Base-by-base conservation (phyloP, 768 basidiomycete genomes). In the Collybiopsis luxurians region DNA sequence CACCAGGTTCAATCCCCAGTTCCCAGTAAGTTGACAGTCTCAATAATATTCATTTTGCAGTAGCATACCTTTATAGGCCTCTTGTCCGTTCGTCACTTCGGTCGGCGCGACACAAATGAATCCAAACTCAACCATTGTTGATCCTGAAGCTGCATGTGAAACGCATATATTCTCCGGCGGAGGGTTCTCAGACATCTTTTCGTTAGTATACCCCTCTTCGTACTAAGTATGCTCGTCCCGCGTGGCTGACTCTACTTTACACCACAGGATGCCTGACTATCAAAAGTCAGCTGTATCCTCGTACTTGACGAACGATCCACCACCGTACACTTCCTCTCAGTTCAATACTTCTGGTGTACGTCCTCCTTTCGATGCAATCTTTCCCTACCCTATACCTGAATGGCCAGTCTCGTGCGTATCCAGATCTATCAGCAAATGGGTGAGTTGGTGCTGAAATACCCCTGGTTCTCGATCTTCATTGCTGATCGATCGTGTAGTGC, bases 71-170 rank as follows among this genome's bases (percentile, higher is more conserved):
- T 4, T 17, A 6, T 40, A 75, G 74, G 67, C 67, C 0, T 73
- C 76, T 0, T 82, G 80, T 59, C 79, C 80, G 0, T 81, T 74
- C 52, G 66, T 82, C 24, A 81, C 81, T 23, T 73, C 81, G 5
- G 77, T 82, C 38, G 81, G 81, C 12, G 78, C 75, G 0, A 83
- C 81, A 3, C 80, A 82, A 55, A 56, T 82, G 50, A 75, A 73
- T 30, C 71, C 72, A 1, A 72, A 72, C n/a, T 71, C 75, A 9
- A 76, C 72, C 1, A 74, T 82, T 0, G 64, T 61, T 26, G 77
- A 81, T 36, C 68, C 69, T 2, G 80, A 82, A 65, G 65, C 65
- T 21, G 80, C 80, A 0, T 82, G 79, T 53, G 71, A 76, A 57
- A 61, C 72, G 59, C 69, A 73, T 4, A 81, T 82, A 24, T 74